Conservation (phyloP, 345 rosid genomes). For the Linum trigynum region DNA sequence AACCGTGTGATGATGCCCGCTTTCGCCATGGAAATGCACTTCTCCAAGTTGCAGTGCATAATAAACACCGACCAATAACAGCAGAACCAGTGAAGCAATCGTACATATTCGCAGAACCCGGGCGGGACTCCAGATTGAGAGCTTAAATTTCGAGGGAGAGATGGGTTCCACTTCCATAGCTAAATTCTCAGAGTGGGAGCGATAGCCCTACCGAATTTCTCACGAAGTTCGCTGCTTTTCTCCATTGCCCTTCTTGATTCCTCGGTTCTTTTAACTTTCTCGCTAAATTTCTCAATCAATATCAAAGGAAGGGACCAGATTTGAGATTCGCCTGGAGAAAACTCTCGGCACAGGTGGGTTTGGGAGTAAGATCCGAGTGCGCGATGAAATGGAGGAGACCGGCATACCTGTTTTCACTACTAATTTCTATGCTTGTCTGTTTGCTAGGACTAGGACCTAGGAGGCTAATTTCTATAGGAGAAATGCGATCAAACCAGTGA, state of each 20-base stretch:
- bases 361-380: too few relatives aligned
- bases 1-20: slow-evolving; percentile 29
- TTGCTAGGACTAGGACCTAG: too few relatives aligned
- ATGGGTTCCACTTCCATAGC: slow-evolving; percentile 45
- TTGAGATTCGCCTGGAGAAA: neutral
- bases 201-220: too few relatives aligned
- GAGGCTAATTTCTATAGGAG: neutral
- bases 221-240: too few relatives aligned
- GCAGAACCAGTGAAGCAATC: slow-evolving; percentile 14
- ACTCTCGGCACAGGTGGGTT: neutral
- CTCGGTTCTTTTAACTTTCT: too few relatives aligned
- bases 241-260: too few relatives aligned
- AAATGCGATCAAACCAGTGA: neutral
- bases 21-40: slow-evolving; percentile 1
- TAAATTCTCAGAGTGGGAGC: slow-evolving; percentile 9
- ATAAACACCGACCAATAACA: slow-evolving; percentile 19
- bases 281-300: neutral
- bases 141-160: slow-evolving; percentile 43
- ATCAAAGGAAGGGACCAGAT: neutral
- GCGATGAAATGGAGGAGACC: too few relatives aligned
- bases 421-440: too few relatives aligned
- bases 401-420: too few relatives aligned
- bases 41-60: slow-evolving; percentile 15
- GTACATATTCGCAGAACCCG: slow-evolving; percentile 15
- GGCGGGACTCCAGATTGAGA: slow-evolving; percentile 14